These are phyloP conservation scores for Jamesozyma rosinii DNA, from an alignment of 805 yeast genomes.

Conservation along the genomic window DNA sequence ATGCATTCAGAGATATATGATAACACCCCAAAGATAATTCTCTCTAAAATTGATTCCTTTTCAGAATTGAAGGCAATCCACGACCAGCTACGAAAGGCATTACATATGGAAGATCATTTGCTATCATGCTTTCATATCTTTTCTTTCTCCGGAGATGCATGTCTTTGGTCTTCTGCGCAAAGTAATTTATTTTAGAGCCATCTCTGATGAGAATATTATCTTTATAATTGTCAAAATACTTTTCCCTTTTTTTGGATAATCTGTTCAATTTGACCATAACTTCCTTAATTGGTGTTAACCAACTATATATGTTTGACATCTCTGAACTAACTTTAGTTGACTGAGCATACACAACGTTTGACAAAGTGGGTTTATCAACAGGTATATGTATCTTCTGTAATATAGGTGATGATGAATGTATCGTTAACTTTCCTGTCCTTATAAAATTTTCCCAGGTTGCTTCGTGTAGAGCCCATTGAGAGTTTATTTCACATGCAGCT, in stretches of 20 bases:
- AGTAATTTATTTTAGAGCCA: conserved; percentile 10
- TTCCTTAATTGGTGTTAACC: conserved; percentile 24
- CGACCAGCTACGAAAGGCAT: conserved; percentile 14
- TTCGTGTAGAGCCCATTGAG: conserved; percentile 24
- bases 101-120: conserved; percentile 15
- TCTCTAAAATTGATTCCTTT: conserved; percentile 1
- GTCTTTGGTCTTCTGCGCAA: conserved; percentile 13
- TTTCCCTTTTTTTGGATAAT: conserved; percentile 6
- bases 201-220: conserved; percentile 10
- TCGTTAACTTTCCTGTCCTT: conserved; percentile 4
- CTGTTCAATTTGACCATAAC: conserved; percentile 7
- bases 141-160: conserved; percentile 20
- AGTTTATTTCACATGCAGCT: conserved; percentile 9
- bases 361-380: neutral
- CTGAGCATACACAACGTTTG: neutral
- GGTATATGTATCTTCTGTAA: neutral
- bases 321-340: neutral
- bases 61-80: conserved; percentile 8
- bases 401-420: neutral
- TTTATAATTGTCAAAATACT: conserved; percentile 14
- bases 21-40: neutral
- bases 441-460: conserved; percentile 27
- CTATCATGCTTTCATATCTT: conserved; percentile 15
- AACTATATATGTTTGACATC: conserved; percentile 4
- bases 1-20: neutral